Percentiles rank a stretch among this genome's conserved stretches.
Conservation (phyloP, 441 rosid species). For the Erodium moschatum region DNA sequence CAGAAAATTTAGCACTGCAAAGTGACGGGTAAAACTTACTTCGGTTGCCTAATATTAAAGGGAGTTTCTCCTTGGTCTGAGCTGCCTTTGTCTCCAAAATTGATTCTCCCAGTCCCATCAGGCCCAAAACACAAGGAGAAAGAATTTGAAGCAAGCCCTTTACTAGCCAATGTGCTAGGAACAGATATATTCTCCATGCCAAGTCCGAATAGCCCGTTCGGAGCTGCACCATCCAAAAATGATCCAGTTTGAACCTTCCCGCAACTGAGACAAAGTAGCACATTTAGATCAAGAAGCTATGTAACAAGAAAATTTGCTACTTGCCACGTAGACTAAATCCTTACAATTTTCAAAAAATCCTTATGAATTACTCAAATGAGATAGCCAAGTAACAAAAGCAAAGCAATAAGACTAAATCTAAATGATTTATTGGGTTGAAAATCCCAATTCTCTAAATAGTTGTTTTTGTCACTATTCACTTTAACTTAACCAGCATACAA, state of each 20-base stretch:
- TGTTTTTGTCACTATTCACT: not conserved
- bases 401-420: not conserved
- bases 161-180: slow-evolving; percentile 73
- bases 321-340: not conserved
- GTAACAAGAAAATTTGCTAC: not conserved
- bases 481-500: not conserved
- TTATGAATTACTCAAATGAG: not conserved
- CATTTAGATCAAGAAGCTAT: slow-evolving; percentile 11
- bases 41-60: slow-evolving; percentile 46
- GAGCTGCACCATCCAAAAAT: slow-evolving; percentile 79
- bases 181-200: slow-evolving; percentile 68
- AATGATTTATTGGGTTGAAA: not conserved
- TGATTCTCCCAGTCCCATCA: slow-evolving; percentile 74
- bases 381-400: not conserved
- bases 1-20: slow-evolving; percentile 4
- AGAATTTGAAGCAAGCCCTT: slow-evolving; percentile 56
- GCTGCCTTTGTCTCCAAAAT: slow-evolving; percentile 81
- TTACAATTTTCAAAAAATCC: not conserved
- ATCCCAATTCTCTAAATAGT: not conserved
- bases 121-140: slow-evolving; percentile 87
- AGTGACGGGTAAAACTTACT: slow-evolving; percentile 37
- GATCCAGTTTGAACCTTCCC: slow-evolving; percentile 77
- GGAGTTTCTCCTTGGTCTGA: slow-evolving; percentile 68
- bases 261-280: slow-evolving; percentile 43
- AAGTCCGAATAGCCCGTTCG: slow-evolving; percentile 89